phyloP scores from a whole-genome alignment of 1,284 basidiomycete genomes.

The Xerocomus nothofagi region DNA sequence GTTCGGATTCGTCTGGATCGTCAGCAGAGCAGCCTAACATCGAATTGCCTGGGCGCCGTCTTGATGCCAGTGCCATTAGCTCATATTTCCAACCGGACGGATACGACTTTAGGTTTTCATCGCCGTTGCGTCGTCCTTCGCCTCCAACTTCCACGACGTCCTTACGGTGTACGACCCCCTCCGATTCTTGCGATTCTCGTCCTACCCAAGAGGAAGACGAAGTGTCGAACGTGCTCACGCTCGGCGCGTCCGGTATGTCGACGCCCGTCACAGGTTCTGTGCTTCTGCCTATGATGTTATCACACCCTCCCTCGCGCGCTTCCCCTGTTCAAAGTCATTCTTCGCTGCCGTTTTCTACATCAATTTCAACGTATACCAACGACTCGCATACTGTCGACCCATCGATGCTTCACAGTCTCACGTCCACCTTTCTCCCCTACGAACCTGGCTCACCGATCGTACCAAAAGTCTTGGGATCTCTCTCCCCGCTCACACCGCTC shows the following conservation, averaged over 20 bases:
- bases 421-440: neutral
- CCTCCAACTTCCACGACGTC: neutral
- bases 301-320: neutral
- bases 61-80: neutral
- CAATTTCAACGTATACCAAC: neutral
- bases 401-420: constrained; percentile 8
- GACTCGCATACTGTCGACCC: constrained; percentile 10
- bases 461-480: neutral
- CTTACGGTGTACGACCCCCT: constrained; percentile 13
- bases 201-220: constrained; percentile 23
- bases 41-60: neutral
- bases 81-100: neutral
- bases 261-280: constrained; percentile 6
- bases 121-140: neutral
- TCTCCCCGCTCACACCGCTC: constrained; percentile 27
- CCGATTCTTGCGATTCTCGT: neutral
- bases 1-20: neutral
- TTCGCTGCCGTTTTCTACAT: neutral
- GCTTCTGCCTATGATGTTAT: neutral
- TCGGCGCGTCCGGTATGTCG: constrained; percentile 12
- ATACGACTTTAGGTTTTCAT: neutral
- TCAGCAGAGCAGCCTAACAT: neutral
- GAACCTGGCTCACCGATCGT: neutral
- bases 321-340: neutral
- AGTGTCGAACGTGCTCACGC: constrained; percentile 19